Percentiles rank a stretch among this genome's conserved stretches.
These are phyloP conservation scores for Penicillium fimorum DNA, from an alignment of 495 filamentous ascomycete genomes.

Conservation along the genomic window DNA sequence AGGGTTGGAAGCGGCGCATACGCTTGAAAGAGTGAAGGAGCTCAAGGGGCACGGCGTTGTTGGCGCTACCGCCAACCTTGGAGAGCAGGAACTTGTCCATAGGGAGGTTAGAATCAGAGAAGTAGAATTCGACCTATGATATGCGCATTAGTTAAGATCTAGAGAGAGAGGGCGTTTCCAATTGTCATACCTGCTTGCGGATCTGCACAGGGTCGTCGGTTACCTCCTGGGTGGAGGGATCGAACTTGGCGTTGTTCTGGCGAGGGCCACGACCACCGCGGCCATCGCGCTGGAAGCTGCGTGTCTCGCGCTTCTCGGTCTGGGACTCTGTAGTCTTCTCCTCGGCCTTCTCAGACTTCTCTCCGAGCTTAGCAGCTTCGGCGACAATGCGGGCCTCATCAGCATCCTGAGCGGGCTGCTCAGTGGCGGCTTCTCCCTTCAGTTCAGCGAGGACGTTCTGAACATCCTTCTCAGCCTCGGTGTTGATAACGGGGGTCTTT, in stretches of 20 bases:
- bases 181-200: conserved; percentile 63
- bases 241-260: conserved; percentile 58
- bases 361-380: conserved; percentile 44
- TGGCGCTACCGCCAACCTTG: conserved; percentile 69
- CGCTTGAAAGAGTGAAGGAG: conserved; percentile 82
- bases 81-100: conserved; percentile 82
- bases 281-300: conserved; percentile 16
- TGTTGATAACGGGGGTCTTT: conserved; percentile 37
- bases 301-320: conserved; percentile 22
- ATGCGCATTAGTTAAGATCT: conserved; percentile 8
- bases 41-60: conserved; percentile 74
- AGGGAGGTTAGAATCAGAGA: conserved; percentile 87
- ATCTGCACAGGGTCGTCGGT: conserved; percentile 74
- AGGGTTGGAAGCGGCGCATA: conserved; percentile 89
- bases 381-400: conserved; percentile 48
- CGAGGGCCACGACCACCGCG: conserved; percentile 22
- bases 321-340: conserved; percentile 27
- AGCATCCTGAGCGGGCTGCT: conserved; percentile 34
- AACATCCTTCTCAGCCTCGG: conserved; percentile 47
- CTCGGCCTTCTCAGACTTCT: conserved; percentile 43
- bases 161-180: not conserved
- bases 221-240: conserved; percentile 59
- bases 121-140: conserved; percentile 91
- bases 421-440: conserved; percentile 36
- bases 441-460: conserved; percentile 48